Evolutionary conservation across 2,329 filamentous ascomycete species (phyloP).

Genomic region (Tolypocladium cylindrosporum): DNA sequence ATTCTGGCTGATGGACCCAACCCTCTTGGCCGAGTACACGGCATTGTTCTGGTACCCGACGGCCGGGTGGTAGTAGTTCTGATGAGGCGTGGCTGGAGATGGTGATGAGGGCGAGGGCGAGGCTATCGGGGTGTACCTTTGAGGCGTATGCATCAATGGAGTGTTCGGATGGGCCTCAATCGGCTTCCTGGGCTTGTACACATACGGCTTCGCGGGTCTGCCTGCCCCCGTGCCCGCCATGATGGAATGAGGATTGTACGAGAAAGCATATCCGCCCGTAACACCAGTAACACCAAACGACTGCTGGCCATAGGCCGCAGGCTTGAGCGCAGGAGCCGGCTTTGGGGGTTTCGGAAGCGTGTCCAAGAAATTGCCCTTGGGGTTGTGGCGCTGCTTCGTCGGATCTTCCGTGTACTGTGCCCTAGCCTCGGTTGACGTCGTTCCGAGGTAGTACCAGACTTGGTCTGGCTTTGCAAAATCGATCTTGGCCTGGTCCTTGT

Average conservation of each 20-base stretch:
- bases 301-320: conserved; percentile 6
- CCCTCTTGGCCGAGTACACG: conserved; percentile 9
- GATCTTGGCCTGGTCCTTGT: conserved; percentile 55
- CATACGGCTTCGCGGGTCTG: conserved; percentile 37
- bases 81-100: conserved; percentile 3
- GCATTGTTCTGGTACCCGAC: not conserved
- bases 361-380: conserved; percentile 63
- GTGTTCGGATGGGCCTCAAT: conserved; percentile 12
- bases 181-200: conserved; percentile 39
- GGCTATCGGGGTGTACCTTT: conserved; percentile 12
- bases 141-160: conserved; percentile 13
- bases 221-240: conserved; percentile 1
- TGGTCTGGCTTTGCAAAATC: conserved; percentile 64
- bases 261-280: conserved; percentile 7
- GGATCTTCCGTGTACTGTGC: conserved; percentile 84
- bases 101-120: conserved; percentile 4
- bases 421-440: conserved; percentile 78
- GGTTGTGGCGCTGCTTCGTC: conserved; percentile 47
- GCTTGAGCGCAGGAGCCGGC: conserved; percentile 18
- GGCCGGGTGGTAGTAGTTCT: conserved; percentile 4
- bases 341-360: conserved; percentile 48
- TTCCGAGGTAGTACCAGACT: conserved; percentile 82
- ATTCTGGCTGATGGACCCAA: conserved; percentile 8
- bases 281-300: not conserved
- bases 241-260: conserved; percentile 3